Percentiles rank a stretch among this genome's conserved stretches.
Conservation (phyloP, 805 yeast species). For the Cyberlindnera xishuangbannaensis region DNA sequence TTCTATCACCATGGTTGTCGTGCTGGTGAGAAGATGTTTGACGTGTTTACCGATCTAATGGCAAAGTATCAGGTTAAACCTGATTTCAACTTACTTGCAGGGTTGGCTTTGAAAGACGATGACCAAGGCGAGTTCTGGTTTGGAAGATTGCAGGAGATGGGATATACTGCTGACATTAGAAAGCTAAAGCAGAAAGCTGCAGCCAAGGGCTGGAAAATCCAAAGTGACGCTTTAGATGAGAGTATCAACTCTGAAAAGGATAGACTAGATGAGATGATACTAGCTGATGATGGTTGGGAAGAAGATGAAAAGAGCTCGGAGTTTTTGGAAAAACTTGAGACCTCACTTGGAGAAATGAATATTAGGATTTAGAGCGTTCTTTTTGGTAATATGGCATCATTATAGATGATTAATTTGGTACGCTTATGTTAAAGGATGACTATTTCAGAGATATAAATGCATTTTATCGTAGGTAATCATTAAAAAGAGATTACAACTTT, state of each 20-base stretch:
- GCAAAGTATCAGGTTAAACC: slow-evolving; percentile 8
- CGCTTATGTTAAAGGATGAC: too few relatives aligned
- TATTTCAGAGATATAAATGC: too few relatives aligned
- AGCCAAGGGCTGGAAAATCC: slow-evolving; percentile 7
- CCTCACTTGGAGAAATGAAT: too few relatives aligned
- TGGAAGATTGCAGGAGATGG: slow-evolving; percentile 8
- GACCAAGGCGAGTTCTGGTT: slow-evolving; percentile 11
- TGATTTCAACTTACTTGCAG: slow-evolving; percentile 14
- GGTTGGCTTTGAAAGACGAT: slow-evolving; percentile 8
- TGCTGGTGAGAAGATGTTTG: slow-evolving; percentile 5
- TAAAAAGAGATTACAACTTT: too few relatives aligned
- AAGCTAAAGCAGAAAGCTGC: slow-evolving; percentile 6
- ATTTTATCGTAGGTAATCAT: too few relatives aligned
- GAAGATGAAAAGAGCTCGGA: too few relatives aligned
- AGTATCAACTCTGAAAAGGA: neutral
- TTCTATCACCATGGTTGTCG: slow-evolving; percentile 12
- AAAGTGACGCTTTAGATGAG: neutral
- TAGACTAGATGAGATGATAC: neutral
- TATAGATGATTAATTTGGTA: too few relatives aligned
- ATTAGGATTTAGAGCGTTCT: too few relatives aligned
- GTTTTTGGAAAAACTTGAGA: too few relatives aligned
- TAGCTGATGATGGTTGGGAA: slow-evolving; percentile 1
- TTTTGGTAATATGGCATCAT: too few relatives aligned
- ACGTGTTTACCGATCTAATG: slow-evolving; percentile 9
- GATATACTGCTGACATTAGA: slow-evolving; percentile 3